Percentiles rank a stretch among this genome's conserved stretches.
Conservation (phyloP, 306 rosid genomes). For the Pueraria montana region DNA sequence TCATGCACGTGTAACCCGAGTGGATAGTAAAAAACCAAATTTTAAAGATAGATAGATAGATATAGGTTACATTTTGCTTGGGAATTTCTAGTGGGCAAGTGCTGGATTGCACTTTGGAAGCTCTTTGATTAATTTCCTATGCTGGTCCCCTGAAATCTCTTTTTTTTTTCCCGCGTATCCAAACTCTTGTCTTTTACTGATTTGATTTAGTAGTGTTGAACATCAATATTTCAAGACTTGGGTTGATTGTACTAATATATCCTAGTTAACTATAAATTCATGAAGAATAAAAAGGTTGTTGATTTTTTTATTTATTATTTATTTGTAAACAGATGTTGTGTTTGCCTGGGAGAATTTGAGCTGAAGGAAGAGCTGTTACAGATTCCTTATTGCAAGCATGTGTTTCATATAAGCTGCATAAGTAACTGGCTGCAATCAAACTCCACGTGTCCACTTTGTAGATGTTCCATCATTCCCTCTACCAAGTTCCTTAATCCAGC, state of each 20-base stretch:
- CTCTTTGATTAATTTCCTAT: not conserved
- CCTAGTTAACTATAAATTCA: not conserved
- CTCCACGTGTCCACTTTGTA: conserved; percentile 87
- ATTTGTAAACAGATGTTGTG: conserved; percentile 72
- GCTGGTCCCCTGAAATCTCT: not conserved
- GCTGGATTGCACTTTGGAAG: conserved; percentile 36
- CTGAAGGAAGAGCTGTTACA: conserved; percentile 78
- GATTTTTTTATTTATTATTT: too few species aligned
- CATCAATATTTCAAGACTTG: not conserved
- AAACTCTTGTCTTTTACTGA: not conserved
- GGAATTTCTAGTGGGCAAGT: conserved; percentile 1
- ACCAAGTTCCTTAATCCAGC: conserved; percentile 38
- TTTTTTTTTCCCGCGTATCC: not conserved
- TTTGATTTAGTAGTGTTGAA: not conserved
- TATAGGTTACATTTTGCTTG: not conserved
- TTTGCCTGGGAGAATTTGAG: conserved; percentile 86
- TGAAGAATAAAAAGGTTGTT: conserved; percentile 20
- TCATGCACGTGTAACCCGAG: conserved; percentile 27
- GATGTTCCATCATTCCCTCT: conserved; percentile 69
- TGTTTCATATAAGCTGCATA: conserved; percentile 84
- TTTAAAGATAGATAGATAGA: not conserved
- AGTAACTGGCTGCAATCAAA: conserved; percentile 79
- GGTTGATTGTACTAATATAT: not conserved
- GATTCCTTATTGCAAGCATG: conserved; percentile 79
- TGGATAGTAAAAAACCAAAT: conserved; percentile 39